Evolutionary conservation across 176 grass and related monocot species (phyloP), one percentile per base, ranked within the genome.

Genomic region (Puya raimondii): DNA sequence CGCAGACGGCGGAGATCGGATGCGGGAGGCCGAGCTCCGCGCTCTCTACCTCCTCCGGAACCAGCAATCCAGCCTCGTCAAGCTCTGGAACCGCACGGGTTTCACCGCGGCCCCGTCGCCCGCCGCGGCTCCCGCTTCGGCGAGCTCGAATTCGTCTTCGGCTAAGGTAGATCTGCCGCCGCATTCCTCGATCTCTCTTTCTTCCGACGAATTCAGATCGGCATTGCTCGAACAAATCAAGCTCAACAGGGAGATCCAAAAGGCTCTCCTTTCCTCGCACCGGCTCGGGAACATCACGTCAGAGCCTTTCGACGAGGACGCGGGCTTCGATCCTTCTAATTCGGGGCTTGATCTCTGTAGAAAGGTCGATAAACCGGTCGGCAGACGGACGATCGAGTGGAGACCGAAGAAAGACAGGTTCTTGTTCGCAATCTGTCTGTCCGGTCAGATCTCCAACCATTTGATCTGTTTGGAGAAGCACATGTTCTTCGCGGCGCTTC

Each of bases 401-500:
- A 93, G 78, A 49, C 94, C 94, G 26, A 99, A 84, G 80, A 99
- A 93, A 10, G 75, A 93, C 54, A 63, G 71, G 1, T 93, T 84
- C 78, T 84, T 99, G 16, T 84, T 99, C 9, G 89, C 87, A 25
- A 80, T 99, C 73, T 99, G 94, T 49, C 14, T 90, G 22, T 90
- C 89, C 0, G 94, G 94, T 25, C 94, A 99, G 64, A 99, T 99
- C 89, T 99, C 94, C 21, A 99, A 99, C 82, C 94, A 99, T 51
- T 66, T 99, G 79, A 93, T 99, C 64, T 99, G 94, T 79, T 74
- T 99, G 74, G 94, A 99, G 81, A 99, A 99, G 76, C 89, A 99
- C 82, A 99, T 99, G 89, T 93, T 99, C 77, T 84, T 99, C 17
- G 87, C 94, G 0, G 94, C 94, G 1, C 78, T 99, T 12, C 94